Evolutionary conservation across 441 rosid species (phyloP).

Genomic region (Adansonia rubrostipa): DNA sequence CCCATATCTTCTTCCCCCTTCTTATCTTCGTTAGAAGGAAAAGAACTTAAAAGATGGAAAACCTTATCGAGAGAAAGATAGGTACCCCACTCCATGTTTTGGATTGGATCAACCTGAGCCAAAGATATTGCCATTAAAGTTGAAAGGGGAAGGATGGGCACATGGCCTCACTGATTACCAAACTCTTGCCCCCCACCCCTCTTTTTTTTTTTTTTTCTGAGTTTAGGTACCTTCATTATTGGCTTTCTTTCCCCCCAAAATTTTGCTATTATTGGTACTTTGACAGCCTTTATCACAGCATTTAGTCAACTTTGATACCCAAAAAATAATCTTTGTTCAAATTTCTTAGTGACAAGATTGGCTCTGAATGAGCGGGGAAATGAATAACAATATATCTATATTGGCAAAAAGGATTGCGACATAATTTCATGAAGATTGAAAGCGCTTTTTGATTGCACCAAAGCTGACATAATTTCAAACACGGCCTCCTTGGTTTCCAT

Average conservation of each 20-base stretch:
- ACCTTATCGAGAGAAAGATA: conserved; percentile 7
- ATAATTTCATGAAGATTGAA: not conserved
- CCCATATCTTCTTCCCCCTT: not conserved
- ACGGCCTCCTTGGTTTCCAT: conserved; percentile 17
- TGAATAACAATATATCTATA: not conserved
- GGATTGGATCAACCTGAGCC: conserved; percentile 18
- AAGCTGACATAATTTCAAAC: conserved; percentile 14
- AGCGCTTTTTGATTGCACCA: not conserved
- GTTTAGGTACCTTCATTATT: conserved; percentile 14
- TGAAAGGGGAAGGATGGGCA: not conserved
- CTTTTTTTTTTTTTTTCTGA: not conserved
- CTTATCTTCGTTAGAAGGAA: not conserved
- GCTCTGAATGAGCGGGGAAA: conserved; percentile 4
- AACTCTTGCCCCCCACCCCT: not conserved
- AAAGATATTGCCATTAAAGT: not conserved
- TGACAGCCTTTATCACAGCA: conserved; percentile 17
- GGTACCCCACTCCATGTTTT: conserved; percentile 13
- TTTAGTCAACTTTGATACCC: not conserved
- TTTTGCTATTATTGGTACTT: conserved; percentile 15
- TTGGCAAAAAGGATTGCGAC: not conserved
- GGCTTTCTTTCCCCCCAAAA: conserved; percentile 6
- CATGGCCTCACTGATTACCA: conserved; percentile 17
- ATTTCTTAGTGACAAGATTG: not conserved
- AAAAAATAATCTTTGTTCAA: not conserved
- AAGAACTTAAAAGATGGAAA: not conserved